Conservation (phyloP, 1,139 yeast genomes). For the Diutina siamensis region DNA sequence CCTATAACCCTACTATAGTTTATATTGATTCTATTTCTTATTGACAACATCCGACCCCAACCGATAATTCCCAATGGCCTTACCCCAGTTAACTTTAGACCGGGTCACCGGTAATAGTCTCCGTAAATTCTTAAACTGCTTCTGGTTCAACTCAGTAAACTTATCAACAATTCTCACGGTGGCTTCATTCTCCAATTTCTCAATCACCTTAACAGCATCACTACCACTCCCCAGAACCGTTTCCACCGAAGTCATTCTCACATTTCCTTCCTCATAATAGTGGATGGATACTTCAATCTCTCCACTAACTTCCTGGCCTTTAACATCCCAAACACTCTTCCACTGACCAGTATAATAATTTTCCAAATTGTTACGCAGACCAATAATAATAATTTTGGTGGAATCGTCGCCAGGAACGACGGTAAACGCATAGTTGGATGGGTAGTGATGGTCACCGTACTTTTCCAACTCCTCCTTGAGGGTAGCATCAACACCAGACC, state of each 20-base stretch:
- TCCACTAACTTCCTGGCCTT: neutral
- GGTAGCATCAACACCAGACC: slow-evolving; percentile 15
- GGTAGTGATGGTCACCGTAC: slow-evolving; percentile 41
- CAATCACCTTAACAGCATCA: slow-evolving; percentile 40
- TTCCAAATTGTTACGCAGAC: slow-evolving; percentile 59
- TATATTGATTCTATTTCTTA: no score
- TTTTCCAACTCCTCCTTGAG: slow-evolving; percentile 20
- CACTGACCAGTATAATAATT: slow-evolving; percentile 90
- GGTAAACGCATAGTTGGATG: slow-evolving; percentile 37
- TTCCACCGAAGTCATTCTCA: slow-evolving; percentile 49
- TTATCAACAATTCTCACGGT: slow-evolving; percentile 52
- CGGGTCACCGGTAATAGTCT: slow-evolving; percentile 88
- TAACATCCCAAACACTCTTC: slow-evolving; percentile 52
- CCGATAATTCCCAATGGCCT: slow-evolving; percentile 80
- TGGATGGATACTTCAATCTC: slow-evolving; percentile 56
- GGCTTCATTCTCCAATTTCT: slow-evolving; percentile 44
- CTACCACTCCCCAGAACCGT: slow-evolving; percentile 19
- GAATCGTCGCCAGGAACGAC: slow-evolving; percentile 28
- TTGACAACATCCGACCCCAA: slow-evolving; percentile 76
- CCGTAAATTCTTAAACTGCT: slow-evolving; percentile 71
- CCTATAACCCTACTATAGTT: no score
- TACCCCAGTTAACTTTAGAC: slow-evolving; percentile 91
- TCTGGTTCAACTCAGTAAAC: slow-evolving; percentile 66
- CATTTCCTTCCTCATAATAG: slow-evolving; percentile 94
- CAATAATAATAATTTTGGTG: slow-evolving; percentile 42